Evolutionary conservation across 495 filamentous ascomycete genomes (phyloP), one percentile per base, ranked within the genome.

Genomic region (Neurospora sp.): DNA sequence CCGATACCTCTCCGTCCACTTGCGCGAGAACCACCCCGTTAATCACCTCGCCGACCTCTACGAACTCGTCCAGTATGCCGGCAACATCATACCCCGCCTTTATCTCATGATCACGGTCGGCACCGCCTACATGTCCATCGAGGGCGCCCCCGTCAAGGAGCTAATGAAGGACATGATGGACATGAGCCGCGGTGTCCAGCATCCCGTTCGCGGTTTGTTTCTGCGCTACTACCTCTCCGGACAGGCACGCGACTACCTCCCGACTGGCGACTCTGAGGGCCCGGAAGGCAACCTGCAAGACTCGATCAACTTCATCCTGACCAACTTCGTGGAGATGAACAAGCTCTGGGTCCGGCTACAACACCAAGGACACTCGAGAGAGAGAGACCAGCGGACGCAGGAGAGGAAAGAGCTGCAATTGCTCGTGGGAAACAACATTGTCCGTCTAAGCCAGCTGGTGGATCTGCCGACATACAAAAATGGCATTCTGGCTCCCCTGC

Each of bases 111-210:
- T 99, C 77, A 98, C 96, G 0, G 96, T 99, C 31, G 96, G 96
- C 41, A 99, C 96, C 5, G 96, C 97, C 40, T 99, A 99, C 83
- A 99, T 99, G 96, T 90, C 93, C 11, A 95, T 99, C 76, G 92
- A 96, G 80, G 96, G 97, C 88, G 96, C 96, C 65, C 96, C 96
- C 5, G 95, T 99, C 74, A 99, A 99, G 83, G 96, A 99, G 84
- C 94, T 99, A 71, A 99, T 99, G 96, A 99, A 99, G 82, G 96
- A 99, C 80, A 99, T 99, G 96, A 99, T 99, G 96, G 96, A 99
- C 83, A 99, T 99, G 96, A 97, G 93, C 81, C 89, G 96, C 74
- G 96, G 96, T 68, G 93, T 99, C 39, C 96, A 99, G 78, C 96
- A 99, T 78, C 96, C 96, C 3, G 93, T 97, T 69, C 91, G 96